A percentile compares a stretch with the other conserved stretches of the same genome.
Evolutionary conservation across 2,329 filamentous ascomycete genomes (phyloP).

Genomic region (Moelleriella libera): DNA sequence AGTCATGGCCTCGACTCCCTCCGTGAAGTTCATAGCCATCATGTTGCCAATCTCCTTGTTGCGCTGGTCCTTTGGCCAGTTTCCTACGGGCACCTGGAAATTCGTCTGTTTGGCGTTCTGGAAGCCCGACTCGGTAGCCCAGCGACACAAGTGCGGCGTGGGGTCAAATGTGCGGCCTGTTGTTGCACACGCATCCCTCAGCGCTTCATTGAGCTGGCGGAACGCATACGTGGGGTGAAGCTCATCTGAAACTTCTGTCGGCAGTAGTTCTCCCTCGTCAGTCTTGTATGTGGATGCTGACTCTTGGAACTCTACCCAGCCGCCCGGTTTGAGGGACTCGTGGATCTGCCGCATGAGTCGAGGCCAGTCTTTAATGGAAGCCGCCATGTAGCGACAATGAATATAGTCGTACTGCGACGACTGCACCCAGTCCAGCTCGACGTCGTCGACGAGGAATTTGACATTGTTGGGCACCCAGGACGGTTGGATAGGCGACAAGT

Average conservation of each 20-base stretch:
- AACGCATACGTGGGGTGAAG: conserved; percentile 10
- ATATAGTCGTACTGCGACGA: conserved; percentile 16
- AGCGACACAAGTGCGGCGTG: conserved; percentile 12
- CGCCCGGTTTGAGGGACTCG: conserved; percentile 27
- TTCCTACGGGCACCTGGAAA: conserved; percentile 20
- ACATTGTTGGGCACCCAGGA: conserved; percentile 41
- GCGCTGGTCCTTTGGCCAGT: conserved; percentile 26
- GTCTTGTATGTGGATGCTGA: conserved; percentile 18
- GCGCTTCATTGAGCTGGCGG: conserved; percentile 11
- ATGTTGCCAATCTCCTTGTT: conserved; percentile 22
- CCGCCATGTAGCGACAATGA: conserved; percentile 19
- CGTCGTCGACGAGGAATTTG: conserved; percentile 43
- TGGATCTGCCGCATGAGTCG: conserved; percentile 11
- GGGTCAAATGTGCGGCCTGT: conserved; percentile 16
- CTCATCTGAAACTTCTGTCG: background rate
- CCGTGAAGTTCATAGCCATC: conserved; percentile 20
- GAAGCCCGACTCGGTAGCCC: conserved; percentile 21
- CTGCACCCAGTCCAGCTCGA: conserved; percentile 37
- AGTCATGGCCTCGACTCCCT: conserved; percentile 23
- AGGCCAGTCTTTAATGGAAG: conserved; percentile 17
- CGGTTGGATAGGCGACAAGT: conserved; percentile 29
- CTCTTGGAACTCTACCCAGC: conserved; percentile 32
- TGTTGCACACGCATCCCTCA: conserved; percentile 11
- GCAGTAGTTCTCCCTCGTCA: conserved; percentile 18
- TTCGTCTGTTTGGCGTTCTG: conserved; percentile 13